Base-by-base conservation (phyloP, 108 stramenopile species). In the Nitzschia sp. region DNA sequence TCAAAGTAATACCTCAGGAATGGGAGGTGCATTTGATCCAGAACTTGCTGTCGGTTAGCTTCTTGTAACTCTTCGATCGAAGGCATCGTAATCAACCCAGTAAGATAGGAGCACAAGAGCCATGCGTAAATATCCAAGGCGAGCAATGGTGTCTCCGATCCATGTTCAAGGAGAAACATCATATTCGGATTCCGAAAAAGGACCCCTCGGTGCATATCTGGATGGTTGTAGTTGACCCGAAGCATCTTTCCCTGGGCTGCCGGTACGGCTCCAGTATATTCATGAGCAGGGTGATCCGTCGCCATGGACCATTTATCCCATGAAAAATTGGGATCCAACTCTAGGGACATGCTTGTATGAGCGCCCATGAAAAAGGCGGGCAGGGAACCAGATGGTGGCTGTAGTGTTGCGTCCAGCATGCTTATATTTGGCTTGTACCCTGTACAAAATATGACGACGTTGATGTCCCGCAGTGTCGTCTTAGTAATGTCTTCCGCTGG, bases 391-490 rank as follows among this genome's bases (percentile, higher is more conserved):
- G 4, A 44, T 21, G 48, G 4, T 19, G 31, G 33, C 17, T 60
- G 46, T 19, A 79, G 55, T 13, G 56, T 23, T 22, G 31, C 30
- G 23, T 86, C 85, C 13, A 86, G 59, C 77, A 80, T 78, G n/a
- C 53, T 60, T 2, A 71, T 32, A 35, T 77, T 70, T 13, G 45
- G 53, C 0, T 31, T 9, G 68, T 87, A 87, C 16, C 86, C 86
- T 0, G 86, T 87, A 45, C 86, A 87, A 57, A 65, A 80, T 16
- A 87, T 76, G 45, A 87, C 52, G 1, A 70, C 68, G 53, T 77
- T 67, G 48, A 87, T 73, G 28, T 80, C 56, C 1, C 52, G 21
- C 45, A 86, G 41, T 30, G 53, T 50, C 25, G 65, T 55, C n/a
- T n/a, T n/a, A n/a, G n/a, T n/a, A 28, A 36, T 21, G 34, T 68